Evolutionary conservation across 1,139 yeast species (phyloP), one percentile per base, ranked within the genome.

Genomic region (Hyphopichia wangnamkhiaoensis): DNA sequence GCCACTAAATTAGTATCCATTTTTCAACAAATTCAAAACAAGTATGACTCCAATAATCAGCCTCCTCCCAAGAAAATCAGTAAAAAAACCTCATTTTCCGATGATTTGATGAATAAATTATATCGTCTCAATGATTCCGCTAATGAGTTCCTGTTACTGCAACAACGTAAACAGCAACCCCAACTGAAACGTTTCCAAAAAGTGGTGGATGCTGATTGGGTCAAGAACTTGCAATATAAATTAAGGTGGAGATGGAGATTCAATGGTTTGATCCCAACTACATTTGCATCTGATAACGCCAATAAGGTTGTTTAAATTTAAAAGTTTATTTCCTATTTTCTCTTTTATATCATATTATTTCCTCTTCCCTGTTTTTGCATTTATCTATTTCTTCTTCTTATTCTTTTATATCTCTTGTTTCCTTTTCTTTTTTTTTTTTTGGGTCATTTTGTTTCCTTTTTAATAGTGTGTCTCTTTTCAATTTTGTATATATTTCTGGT

Each of bases 231-330:
- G 37, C 68, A 57, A 32, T 49, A 58, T 26, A 63, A 61, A 41
- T 46, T 66, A 14, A 45, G 65, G 31, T 64, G 68, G 68, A 52
- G 63, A 32, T 63, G 68, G 68, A 44, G 61, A 38, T 37, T 58
- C n/a, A 48, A 52, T 31, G 59, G 60, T 2, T 47, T 58, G 13
- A 37, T 58, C 14, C 59, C 61, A 23, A 33, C 18, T 21, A 25
- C 13, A 4, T 23, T 33, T 13, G 15, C 16, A 19, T 14, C 18
- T 13, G 18, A 16, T 5, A 16, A 15, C 12, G 16, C 31, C 12
- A 16, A 21, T 21, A 21, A 21, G 10, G 10, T n/a, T n/a, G n/a
- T n/a, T 24, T 24, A n/a, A 8, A 8, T 21, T 7, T 7, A 21
- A 8, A 21, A 7, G 10, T 21, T 21, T 21, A 8, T 21, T 21